phyloP scores from a whole-genome alignment of 2,329 filamentous ascomycete species.

The Pestalotiopsis fici region DNA sequence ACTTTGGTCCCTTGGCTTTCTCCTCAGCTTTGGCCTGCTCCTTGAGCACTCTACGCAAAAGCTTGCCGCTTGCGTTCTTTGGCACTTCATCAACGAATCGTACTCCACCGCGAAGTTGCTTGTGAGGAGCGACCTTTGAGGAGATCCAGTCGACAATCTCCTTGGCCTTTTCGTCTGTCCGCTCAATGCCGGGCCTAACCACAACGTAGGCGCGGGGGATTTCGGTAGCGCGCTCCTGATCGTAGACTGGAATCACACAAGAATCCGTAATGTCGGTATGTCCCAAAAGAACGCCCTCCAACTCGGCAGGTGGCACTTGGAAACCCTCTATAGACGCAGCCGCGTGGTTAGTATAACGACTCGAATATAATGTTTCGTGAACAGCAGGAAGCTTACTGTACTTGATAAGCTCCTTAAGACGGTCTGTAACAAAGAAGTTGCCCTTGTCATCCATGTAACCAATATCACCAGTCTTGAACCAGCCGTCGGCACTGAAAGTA shows the following conservation, averaged over 20 bases:
- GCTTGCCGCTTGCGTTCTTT: constrained; percentile 66
- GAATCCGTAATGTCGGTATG: constrained; percentile 53
- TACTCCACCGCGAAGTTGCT: constrained; percentile 38
- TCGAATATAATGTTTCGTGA: not conserved
- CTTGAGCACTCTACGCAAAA: constrained; percentile 58
- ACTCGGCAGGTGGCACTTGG: constrained; percentile 69
- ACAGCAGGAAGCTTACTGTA: constrained; percentile 44
- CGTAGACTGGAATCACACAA: constrained; percentile 64
- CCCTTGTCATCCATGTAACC: constrained; percentile 75
- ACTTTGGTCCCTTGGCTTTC: constrained; percentile 25
- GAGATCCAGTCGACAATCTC: constrained; percentile 40
- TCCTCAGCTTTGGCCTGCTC: constrained; percentile 40
- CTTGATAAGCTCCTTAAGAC: constrained; percentile 70
- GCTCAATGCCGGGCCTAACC: constrained; percentile 36
- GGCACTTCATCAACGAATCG: constrained; percentile 57
- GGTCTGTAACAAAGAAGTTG: constrained; percentile 89
- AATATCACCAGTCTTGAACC: constrained; percentile 89
- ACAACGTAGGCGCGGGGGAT: constrained; percentile 70
- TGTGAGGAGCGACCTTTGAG: constrained; percentile 38
- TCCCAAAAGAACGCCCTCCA: constrained; percentile 50
- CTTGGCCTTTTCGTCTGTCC: constrained; percentile 35
- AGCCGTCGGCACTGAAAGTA: constrained; percentile 75
- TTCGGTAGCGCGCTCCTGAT: constrained; percentile 64
- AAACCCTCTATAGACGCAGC: constrained; percentile 62
- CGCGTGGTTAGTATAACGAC: not conserved